Evolutionary conservation across 2,329 filamentous ascomycete genomes (phyloP).

Genomic region (Stemphylium vesicarium): DNA sequence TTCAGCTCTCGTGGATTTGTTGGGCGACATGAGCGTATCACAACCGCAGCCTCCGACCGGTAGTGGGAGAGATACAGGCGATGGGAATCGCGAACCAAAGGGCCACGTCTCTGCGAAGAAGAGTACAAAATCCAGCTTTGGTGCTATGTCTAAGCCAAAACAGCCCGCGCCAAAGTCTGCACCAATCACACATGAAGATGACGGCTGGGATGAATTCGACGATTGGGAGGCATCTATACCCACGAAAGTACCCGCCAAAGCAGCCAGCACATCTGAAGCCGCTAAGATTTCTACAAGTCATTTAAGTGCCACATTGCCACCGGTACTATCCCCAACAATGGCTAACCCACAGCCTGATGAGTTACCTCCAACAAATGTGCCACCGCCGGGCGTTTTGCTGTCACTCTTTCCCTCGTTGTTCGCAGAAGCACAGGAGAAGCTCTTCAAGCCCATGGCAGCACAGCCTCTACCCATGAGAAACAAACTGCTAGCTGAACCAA

Average conservation of each 20-base stretch:
- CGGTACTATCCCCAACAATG: slow-evolving; percentile 28
- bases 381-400: slow-evolving; percentile 83
- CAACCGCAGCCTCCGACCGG: slow-evolving; percentile 17
- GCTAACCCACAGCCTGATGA: slow-evolving; percentile 37
- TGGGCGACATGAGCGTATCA: slow-evolving; percentile 36
- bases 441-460: slow-evolving; percentile 70
- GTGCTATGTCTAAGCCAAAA: slow-evolving; percentile 16
- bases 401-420: slow-evolving; percentile 77
- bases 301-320: slow-evolving; percentile 13
- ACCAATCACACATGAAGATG: slow-evolving; percentile 28
- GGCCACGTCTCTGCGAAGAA: slow-evolving; percentile 12
- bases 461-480: slow-evolving; percentile 66
- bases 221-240: slow-evolving; percentile 49
- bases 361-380: slow-evolving; percentile 80
- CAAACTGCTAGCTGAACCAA: slow-evolving; percentile 67
- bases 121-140: slow-evolving; percentile 20
- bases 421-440: slow-evolving; percentile 65
- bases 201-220: slow-evolving; percentile 57
- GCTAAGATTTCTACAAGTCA: slow-evolving; percentile 1
- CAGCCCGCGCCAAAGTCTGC: slow-evolving; percentile 4
- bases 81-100: not conserved
- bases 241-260: slow-evolving; percentile 15
- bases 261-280: slow-evolving; percentile 6
- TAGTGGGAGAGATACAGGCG: not conserved
- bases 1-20: slow-evolving; percentile 33